Percentiles rank a stretch among this genome's conserved stretches.
These are phyloP conservation scores for Aureobasidium uvarum DNA, from an alignment of 2,329 filamentous ascomycete species.

Conservation along the genomic window DNA sequence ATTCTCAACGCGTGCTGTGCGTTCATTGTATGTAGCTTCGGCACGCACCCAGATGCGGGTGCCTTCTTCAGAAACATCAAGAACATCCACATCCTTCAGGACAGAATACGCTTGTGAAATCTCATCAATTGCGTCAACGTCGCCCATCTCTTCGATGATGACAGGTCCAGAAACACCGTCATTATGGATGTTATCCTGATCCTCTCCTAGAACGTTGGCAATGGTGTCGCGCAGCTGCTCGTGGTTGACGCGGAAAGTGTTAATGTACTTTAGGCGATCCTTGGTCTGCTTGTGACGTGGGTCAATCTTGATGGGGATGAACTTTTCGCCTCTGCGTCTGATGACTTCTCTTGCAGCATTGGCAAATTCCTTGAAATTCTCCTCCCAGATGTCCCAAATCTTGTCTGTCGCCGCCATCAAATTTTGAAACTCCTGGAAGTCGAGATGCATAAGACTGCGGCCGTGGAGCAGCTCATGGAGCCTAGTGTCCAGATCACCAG, in stretches of 20 bases:
- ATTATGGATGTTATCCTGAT: constrained; percentile 55
- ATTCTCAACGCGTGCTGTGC: constrained; percentile 95
- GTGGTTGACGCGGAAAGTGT: constrained; percentile 93
- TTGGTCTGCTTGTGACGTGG: constrained; percentile 86
- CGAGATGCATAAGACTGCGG: constrained; percentile 83
- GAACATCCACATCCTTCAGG: constrained; percentile 88
- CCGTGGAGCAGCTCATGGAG: constrained; percentile 84
- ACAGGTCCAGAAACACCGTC: constrained; percentile 62
- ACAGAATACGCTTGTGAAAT: constrained; percentile 93
- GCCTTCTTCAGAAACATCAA: constrained; percentile 87
- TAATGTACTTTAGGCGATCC: constrained; percentile 87
- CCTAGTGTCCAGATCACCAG: constrained; percentile 82
- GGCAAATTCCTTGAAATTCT: constrained; percentile 95
- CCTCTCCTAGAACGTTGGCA: constrained; percentile 82
- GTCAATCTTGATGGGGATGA: constrained; percentile 95
- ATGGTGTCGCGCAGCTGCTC: constrained; percentile 97
- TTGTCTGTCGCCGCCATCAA: constrained; percentile 80
- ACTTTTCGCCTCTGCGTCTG: constrained; percentile 90
- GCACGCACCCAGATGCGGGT: constrained; percentile 91
- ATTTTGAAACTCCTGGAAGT: constrained; percentile 83
- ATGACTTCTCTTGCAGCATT: constrained; percentile 96
- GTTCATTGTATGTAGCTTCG: constrained; percentile 95
- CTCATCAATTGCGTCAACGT: constrained; percentile 95
- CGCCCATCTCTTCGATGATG: constrained; percentile 89
- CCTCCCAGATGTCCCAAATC: constrained; percentile 92